phyloP scores from a whole-genome alignment of 2,329 filamentous ascomycete genomes.

The Zymoseptoria pseudotritici region DNA sequence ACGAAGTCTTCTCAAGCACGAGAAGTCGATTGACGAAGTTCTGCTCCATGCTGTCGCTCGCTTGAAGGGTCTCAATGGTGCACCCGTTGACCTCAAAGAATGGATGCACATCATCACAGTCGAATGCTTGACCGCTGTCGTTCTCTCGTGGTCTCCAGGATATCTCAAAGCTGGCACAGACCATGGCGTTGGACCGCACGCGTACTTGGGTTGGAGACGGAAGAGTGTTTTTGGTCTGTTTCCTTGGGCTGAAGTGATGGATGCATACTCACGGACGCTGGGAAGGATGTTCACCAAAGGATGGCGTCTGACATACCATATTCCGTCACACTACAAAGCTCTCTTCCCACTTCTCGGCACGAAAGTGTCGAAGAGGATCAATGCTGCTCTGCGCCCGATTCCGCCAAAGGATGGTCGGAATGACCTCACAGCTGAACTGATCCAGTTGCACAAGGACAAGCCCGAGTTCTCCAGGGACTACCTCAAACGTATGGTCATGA shows the following conservation, averaged over 20 bases:
- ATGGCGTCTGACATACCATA: constrained; percentile 10
- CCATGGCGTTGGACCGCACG: constrained; percentile 9
- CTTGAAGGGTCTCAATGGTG: constrained; percentile 1
- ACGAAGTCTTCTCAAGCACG: constrained; percentile 9
- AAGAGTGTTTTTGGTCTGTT: constrained; percentile 15
- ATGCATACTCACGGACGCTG: constrained; percentile 9
- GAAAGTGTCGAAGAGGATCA: constrained; percentile 9
- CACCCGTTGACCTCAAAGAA: constrained; percentile 11
- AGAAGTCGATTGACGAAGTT: constrained; percentile 9
- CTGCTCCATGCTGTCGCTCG: constrained; percentile 7
- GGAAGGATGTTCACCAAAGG: constrained; percentile 9
- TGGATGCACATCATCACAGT: constrained; percentile 17
- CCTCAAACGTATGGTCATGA: constrained; percentile 16
- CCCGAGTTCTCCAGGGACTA: constrained; percentile 11
- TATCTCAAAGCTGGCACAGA: constrained; percentile 11
- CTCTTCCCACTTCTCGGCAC: constrained; percentile 10
- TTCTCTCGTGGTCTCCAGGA: constrained; percentile 13
- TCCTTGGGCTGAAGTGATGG: constrained; percentile 10
- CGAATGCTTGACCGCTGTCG: constrained; percentile 10
- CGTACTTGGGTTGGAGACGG: constrained; percentile 13
- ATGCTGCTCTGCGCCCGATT: constrained; percentile 4
- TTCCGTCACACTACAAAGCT: constrained; percentile 9
- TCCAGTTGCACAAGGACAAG: constrained; percentile 12
- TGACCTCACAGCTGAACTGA: constrained; percentile 11
- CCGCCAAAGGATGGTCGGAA: constrained; percentile 6